These are phyloP conservation scores for Elsinoe arachidis DNA, from an alignment of 2,329 filamentous ascomycete species.

Conservation along the genomic window DNA sequence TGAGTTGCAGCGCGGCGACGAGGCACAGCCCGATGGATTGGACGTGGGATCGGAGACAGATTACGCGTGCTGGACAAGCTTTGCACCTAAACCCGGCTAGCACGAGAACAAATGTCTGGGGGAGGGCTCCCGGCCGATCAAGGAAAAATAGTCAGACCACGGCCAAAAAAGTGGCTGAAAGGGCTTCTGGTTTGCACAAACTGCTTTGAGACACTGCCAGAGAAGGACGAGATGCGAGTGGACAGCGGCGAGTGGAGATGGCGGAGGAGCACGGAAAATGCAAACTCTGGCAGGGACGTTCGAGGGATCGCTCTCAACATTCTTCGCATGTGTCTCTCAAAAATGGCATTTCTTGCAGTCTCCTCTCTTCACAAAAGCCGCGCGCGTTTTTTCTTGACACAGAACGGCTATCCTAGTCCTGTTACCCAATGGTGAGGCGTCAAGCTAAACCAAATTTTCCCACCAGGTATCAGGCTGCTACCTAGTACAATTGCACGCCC, in stretches of 20 bases:
- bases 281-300: constrained; percentile 1
- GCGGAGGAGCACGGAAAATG: neutral
- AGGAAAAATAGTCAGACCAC: neutral
- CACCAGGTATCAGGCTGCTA: constrained; percentile 2
- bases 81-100: constrained; percentile 6
- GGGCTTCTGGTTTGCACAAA: neutral
- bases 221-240: neutral
- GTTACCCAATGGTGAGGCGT: neutral
- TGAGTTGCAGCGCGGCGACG: neutral
- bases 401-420: constrained; percentile 3
- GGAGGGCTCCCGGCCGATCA: neutral
- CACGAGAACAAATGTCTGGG: neutral
- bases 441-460: neutral
- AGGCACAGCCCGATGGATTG: constrained; percentile 6
- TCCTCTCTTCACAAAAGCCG: neutral
- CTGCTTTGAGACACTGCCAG: neutral
- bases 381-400: neutral
- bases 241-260: neutral
- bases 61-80: constrained; percentile 11
- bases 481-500: neutral
- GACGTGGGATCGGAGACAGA: constrained; percentile 1
- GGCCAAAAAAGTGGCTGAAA: constrained; percentile 2
- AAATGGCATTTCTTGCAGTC: neutral
- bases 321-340: neutral
- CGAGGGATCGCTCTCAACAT: neutral